Percentiles rank a stretch among this genome's conserved stretches.
These are phyloP conservation scores for Nannochloris sp. DNA, from an alignment of 139 green algal genomes.

Conservation along the genomic window DNA sequence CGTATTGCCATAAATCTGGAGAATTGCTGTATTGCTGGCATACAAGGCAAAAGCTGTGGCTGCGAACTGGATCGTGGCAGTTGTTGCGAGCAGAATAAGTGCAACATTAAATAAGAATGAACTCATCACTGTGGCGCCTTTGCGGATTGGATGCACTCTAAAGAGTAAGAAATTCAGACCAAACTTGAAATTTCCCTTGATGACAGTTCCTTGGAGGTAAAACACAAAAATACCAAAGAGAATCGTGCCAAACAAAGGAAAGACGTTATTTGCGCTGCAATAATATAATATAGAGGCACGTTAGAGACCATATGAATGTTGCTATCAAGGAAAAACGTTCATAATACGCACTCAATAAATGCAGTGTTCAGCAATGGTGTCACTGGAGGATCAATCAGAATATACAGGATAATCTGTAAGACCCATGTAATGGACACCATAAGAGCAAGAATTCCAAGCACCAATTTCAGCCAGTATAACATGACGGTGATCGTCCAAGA, in stretches of 20 bases:
- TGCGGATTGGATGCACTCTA: conserved; percentile 70
- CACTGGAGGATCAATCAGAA: conserved; percentile 72
- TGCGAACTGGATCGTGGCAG: conserved; percentile 91
- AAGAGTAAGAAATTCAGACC: conserved; percentile 85
- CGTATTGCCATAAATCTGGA: conserved; percentile 76
- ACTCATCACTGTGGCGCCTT: conserved; percentile 84
- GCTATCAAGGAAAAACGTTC: too few relatives aligned
- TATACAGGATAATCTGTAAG: conserved; percentile 89
- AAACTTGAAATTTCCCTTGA: conserved; percentile 88
- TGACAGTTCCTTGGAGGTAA: conserved; percentile 59
- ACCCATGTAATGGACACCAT: conserved; percentile 75
- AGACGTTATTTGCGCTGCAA: conserved; percentile 52
- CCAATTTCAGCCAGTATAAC: conserved; percentile 62
- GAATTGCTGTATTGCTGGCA: conserved; percentile 67
- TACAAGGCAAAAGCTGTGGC: conserved; percentile 75
- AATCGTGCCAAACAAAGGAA: conserved; percentile 78
- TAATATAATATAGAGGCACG: neutral
- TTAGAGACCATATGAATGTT: too few relatives aligned
- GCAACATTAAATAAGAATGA: conserved; percentile 91
- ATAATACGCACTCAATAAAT: conserved; percentile 52
- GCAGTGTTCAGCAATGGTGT: conserved; percentile 79
- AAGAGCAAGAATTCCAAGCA: conserved; percentile 59
- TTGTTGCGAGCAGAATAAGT: conserved; percentile 78
- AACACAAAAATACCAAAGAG: conserved; percentile 90
- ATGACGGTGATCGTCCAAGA: conserved; percentile 70